These are phyloP conservation scores for Pulveroboletus sp. DNA, from an alignment of 768 basidiomycete species.

Conservation along the genomic window DNA sequence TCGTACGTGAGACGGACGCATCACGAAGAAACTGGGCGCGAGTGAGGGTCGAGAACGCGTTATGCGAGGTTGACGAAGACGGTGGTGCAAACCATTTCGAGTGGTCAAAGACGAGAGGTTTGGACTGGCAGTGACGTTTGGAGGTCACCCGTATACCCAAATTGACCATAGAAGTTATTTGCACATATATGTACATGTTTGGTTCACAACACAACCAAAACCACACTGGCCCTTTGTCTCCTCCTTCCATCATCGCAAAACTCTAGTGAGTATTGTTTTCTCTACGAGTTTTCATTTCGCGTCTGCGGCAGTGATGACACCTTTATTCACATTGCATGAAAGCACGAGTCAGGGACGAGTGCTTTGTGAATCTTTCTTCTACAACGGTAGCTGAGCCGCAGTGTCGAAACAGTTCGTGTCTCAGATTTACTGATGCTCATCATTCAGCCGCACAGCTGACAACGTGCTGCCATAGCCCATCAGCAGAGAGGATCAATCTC, in stretches of 20 bases:
- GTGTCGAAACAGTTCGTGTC: background rate
- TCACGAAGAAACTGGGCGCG: too few relatives aligned
- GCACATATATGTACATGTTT: constrained; percentile 3
- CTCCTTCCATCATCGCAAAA: background rate
- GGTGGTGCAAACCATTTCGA: too few relatives aligned
- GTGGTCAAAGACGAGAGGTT: too few relatives aligned
- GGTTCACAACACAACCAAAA: constrained; percentile 18
- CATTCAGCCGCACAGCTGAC: background rate
- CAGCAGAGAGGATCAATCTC: background rate
- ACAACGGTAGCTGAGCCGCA: constrained; percentile 82
- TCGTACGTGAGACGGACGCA: background rate
- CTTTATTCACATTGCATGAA: constrained; percentile 77
- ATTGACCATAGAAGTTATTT: constrained; percentile 14
- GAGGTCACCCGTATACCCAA: too few relatives aligned
- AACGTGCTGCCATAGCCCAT: background rate
- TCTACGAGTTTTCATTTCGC: constrained; percentile 1
- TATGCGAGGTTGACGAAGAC: too few relatives aligned
- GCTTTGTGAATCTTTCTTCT: constrained; percentile 54
- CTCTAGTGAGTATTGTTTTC: constrained; percentile 12
- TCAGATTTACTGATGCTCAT: constrained; percentile 7
- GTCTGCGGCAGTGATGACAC: constrained; percentile 47
- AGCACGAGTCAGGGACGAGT: constrained; percentile 35
- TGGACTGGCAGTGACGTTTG: too few relatives aligned
- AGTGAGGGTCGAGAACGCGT: too few relatives aligned
- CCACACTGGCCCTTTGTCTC: background rate